Evolutionary conservation across 2,329 filamentous ascomycete genomes (phyloP).

Genomic region (Cercospora canescens): DNA sequence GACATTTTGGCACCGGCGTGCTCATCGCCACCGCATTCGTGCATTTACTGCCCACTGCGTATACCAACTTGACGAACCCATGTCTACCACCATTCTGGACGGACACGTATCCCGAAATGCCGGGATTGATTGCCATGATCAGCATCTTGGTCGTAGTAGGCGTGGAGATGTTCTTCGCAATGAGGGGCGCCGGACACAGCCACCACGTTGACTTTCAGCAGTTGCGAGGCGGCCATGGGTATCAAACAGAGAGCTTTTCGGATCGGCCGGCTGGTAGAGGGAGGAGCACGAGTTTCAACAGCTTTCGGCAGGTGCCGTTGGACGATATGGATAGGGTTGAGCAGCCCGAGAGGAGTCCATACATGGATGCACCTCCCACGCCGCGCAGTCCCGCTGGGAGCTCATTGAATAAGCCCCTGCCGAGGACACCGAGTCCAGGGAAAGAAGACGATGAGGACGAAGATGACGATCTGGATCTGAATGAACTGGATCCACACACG

Average conservation of each 20-base stretch:
- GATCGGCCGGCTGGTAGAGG: conserved; percentile 14
- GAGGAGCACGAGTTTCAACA: conserved; percentile 29
- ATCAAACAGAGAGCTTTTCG: conserved; percentile 16
- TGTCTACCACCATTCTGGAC: conserved; percentile 79
- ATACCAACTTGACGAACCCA: conserved; percentile 60
- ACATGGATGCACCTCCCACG: conserved; percentile 19
- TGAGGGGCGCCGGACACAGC: conserved; percentile 61
- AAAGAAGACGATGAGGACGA: conserved; percentile 23
- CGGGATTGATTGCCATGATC: conserved; percentile 79
- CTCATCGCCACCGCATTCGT: conserved; percentile 60
- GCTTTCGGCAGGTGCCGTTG: conserved; percentile 30
- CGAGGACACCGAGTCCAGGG: conserved; percentile 24
- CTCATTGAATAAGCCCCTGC: conserved; percentile 35
- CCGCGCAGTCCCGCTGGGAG: conserved; percentile 10
- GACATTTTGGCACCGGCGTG: conserved; percentile 60
- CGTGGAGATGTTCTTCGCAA: conserved; percentile 87
- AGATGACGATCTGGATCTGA: conserved; percentile 36
- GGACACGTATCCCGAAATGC: conserved; percentile 73
- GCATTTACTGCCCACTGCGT: conserved; percentile 63
- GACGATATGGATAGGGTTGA: conserved; percentile 19
- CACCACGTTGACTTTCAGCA: conserved; percentile 47
- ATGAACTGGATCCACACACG: conserved; percentile 34
- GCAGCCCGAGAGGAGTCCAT: conserved; percentile 23
- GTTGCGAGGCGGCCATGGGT: conserved; percentile 26
- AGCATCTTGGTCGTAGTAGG: conserved; percentile 79